Evolutionary conservation across 345 rosid species (phyloP), one percentile per base, ranked within the genome.

Genomic region (Moringa oleifera): DNA sequence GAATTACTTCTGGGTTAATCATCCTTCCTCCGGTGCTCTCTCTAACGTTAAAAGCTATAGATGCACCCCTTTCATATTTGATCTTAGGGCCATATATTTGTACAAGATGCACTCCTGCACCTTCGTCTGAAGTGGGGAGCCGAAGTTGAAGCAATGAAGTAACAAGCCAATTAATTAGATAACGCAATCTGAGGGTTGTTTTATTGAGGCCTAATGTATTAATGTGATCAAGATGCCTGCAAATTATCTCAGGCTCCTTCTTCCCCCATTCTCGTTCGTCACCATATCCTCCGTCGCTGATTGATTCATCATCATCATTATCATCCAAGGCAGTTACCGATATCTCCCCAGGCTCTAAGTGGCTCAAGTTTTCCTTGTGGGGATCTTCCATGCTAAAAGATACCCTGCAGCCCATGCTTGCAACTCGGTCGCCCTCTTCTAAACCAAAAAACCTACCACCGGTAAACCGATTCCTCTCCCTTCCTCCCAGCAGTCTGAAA

Each of bases 111-210:
- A 37, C 36, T 69, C 73, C 76, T 20, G 22, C 71, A 11, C 71
- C 76, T 61, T 78, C 83, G 18, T 74, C 77, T 15, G 89, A 61
- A 57, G 68, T 64, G 16, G 80, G 79, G n/a, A 83, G 55, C 66
- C 76, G 80, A 37, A 91, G 86, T 57, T 88, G 97, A 71, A 91
- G 84, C 36, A 91, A 76, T 12, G 97, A 91, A 36, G 89, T 83
- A 55, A 86, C 96, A 20, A 91, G 90, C 96, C 96, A 91, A 68
- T 91, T 91, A 23, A 84, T 76, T 47, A 91, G 79, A 75, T 78
- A 91, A 23, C 96, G 82, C 20, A 84, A 79, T 61, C 96, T 80
- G 16, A 77, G 80, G 11, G 93, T 83, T 31, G 91, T 88, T 80
- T 73, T 91, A 65, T 88, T 91, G 58, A 91, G 93, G 22, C 96